Evolutionary conservation across 2,329 filamentous ascomycete genomes (phyloP), one percentile per base, ranked within the genome.

Genomic region (Furcasterigmium sp.): DNA sequence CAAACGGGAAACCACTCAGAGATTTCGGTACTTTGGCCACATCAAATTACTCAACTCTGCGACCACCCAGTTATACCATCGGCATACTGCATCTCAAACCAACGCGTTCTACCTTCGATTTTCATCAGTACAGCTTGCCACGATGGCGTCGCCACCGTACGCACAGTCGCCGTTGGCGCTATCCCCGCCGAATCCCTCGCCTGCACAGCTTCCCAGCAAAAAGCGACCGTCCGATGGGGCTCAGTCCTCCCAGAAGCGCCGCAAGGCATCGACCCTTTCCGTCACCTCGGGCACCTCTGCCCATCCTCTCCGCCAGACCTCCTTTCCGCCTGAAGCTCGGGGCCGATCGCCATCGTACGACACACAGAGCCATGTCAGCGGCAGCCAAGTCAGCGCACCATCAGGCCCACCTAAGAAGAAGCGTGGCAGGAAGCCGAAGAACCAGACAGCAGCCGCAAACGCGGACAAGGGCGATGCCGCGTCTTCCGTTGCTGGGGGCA

Each of bases 231-330:
- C 76, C 17, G 62, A 83, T 44, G 73, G 75, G 40, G 73, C 72
- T 9, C 67, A 64, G 3, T 72, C 68, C 0, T 60, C 68, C 14
- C 62, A 70, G 37, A 88, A 88, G 59, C 82, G 84, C 37, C 83
- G 86, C 56, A 91, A 91, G 58, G 74, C 82, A 6, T 88, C 84
- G 11, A 76, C 64, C 48, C 69, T 81, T 50, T 82, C 82, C 4
- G 67, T 73, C 20, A 63, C 73, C 8, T 78, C 78, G 8, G 56
- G 59, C 13, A 53, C 57, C 14, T 76, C 78, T 2, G 70, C 76
- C 0, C 85, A 88, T 51, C 85, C 84, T 2, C 77, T 93, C 2
- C 85, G 87, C 30, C 85, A 90, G 56, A 91, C 88, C 5, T 89
- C 86, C 0, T 93, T 90, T 57, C 85, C 86, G 0, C 85, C 86